Base-by-base conservation (phyloP, 2,329 filamentous ascomycete species). In the Aspergillus flavus region DNA sequence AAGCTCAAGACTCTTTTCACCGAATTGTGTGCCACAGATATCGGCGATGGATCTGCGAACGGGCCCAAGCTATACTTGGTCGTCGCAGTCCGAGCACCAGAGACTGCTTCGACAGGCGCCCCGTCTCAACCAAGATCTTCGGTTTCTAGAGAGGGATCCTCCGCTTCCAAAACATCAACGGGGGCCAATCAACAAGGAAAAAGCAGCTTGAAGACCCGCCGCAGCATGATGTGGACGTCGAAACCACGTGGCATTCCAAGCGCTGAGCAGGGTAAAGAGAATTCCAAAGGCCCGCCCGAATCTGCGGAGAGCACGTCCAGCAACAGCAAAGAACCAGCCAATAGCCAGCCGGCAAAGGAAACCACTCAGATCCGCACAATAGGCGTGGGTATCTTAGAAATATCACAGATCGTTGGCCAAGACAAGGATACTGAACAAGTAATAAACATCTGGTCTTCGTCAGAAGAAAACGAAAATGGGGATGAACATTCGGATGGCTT, bases 1-100 rank as follows among this genome's bases (percentile, higher is more conserved):
- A 89, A 90, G 72, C 87, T 94, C 74, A 92, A 91, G 73, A 96
- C 93, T 0, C 83, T 99, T 2, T 97, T 98, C 69, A 89, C 92
- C 3, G 93, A 98, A 71, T 82, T 99, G 21, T 92, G 89, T 45
- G 86, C 91, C 0, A 86, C 89, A 56, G 94, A 97, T 71, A 82
- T 90, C 61, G 86, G 86, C n/a, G 85, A 88, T 69, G 84, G 82
- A 12, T 80, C 84, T n/a, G 80, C 73, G 19, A 84, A 87, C 10
- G 90, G 91, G 55, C 87, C 87, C 4, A 90, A 93, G 58, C 80
- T 98, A 23, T 97, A 91, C 74, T 84, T 99, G 1, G 89, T 97
- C 4, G 90, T 95, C 67, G 93, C 91, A 71, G 86, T 97, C 9
- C 85, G 93, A 56, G 85, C 88, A 3, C 83, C 84, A 56, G 86